Evolutionary conservation across 352 stramenopile genomes (phyloP).

Genomic region (Peronospora farinosa): DNA sequence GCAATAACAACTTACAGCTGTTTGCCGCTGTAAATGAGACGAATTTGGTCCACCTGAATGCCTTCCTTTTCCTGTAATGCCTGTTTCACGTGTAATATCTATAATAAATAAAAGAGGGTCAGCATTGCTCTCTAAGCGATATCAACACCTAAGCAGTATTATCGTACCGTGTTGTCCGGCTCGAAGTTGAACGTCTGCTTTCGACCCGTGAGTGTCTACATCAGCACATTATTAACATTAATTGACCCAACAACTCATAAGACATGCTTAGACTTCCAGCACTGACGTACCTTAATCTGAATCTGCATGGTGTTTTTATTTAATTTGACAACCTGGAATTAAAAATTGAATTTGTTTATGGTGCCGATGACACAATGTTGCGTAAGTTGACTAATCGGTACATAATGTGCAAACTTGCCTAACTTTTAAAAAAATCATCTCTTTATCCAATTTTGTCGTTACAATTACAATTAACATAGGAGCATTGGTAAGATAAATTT

Average conservation of each 20-base stretch:
- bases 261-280: background rate
- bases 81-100: slow-evolving; percentile 97
- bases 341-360: background rate
- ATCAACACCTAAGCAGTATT: background rate
- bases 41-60: slow-evolving; percentile 86
- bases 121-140: background rate
- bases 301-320: slow-evolving; percentile 55
- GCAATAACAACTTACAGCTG: slow-evolving; percentile 70
- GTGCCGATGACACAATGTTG: background rate
- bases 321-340: background rate
- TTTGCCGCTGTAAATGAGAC: slow-evolving; percentile 97
- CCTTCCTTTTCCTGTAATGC: slow-evolving; percentile 98
- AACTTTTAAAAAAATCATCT: too few relatives aligned
- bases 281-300: slow-evolving; percentile 67
- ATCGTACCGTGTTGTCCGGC: slow-evolving; percentile 67
- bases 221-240: background rate
- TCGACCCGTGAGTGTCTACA: slow-evolving; percentile 77
- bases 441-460: too few relatives aligned
- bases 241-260: background rate
- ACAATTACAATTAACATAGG: too few relatives aligned
- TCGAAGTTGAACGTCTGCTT: slow-evolving; percentile 90
- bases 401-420: background rate
- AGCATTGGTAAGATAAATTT: too few relatives aligned
- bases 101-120: slow-evolving; percentile 1
- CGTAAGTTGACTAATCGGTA: background rate